Base-by-base conservation (phyloP, 805 yeast genomes). In the Cyberlindnera maclurae region DNA sequence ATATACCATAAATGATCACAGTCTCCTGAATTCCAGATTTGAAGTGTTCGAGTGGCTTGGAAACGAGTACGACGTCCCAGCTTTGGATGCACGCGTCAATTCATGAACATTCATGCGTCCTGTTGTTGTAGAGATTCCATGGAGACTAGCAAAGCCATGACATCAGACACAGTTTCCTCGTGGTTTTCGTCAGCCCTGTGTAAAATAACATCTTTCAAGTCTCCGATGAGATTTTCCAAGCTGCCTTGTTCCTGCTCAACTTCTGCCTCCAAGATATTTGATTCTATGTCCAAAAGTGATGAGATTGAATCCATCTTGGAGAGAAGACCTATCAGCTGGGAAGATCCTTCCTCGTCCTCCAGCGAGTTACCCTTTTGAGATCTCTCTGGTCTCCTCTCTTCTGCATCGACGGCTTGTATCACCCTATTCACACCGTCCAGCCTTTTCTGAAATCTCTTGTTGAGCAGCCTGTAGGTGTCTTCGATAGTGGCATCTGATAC, bases 1-100 rank as follows among this genome's bases (percentile, higher is more conserved):
- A 3, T 84, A 80, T 49, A 79, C 81, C 47, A 69, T 93, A 40
- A 97, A 94, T 37, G 75, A 77, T 43, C 75, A 82, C 39, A 75
- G 76, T 43, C 75, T 79, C 5, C 65, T 93, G 42, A 93, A 93
- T 57, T 93, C 97, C 77, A 84, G 79, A 29, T 93, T 79, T 54
- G 94, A 88, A 43, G 82, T 77, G 1, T 87, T 89, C 77, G 73
- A 70, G 50, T 82, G 88, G 87, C 44, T 73, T 5, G 77, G 75
- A 1, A 49, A 55, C 7, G 66, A 60, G 24, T 55, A 44, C 17
- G 26, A 39, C 1, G 50, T 56, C 12, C 44, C 49, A 1, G 31
- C 38, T 1, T 26, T 66, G 3, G 60, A 57, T 26, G 40, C 42
- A 2, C 35, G 46, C 29, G 36, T 61, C 4, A 52, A 59, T 44